Conservation (phyloP, 805 yeast species). For the Starmerella floricola region DNA sequence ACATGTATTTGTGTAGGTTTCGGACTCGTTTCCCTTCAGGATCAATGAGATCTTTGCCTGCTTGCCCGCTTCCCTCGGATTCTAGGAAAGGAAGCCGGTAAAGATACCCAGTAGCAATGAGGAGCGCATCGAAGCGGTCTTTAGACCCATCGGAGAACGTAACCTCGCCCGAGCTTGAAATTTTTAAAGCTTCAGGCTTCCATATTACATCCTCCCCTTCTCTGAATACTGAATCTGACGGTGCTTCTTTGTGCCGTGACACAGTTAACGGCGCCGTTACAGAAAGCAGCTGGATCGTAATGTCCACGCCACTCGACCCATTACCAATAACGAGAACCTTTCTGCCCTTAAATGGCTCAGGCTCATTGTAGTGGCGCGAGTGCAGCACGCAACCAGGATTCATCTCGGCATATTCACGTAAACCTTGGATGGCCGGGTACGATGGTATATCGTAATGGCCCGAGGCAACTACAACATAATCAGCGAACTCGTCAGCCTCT, state of each 20-base stretch:
- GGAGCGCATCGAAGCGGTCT: slow-evolving; percentile 40
- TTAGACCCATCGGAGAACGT: slow-evolving; percentile 39
- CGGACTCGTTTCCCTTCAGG: slow-evolving; percentile 39
- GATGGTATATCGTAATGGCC: slow-evolving; percentile 56
- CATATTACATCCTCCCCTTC: slow-evolving; percentile 33
- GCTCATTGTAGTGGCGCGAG: slow-evolving; percentile 43
- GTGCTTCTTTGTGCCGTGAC: slow-evolving; percentile 36
- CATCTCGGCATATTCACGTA: slow-evolving; percentile 34
- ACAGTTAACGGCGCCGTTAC: slow-evolving; percentile 35
- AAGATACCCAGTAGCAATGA: slow-evolving; percentile 68
- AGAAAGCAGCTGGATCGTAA: slow-evolving; percentile 48
- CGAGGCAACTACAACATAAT: slow-evolving; percentile 50
- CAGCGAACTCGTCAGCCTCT: slow-evolving; percentile 29
- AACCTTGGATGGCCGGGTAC: slow-evolving; percentile 45
- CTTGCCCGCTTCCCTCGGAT: neutral
- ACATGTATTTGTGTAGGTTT: slow-evolving; percentile 47
- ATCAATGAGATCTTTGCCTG: slow-evolving; percentile 7
- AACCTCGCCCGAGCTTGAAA: slow-evolving; percentile 32
- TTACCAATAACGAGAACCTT: slow-evolving; percentile 59
- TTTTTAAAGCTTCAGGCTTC: slow-evolving; percentile 25
- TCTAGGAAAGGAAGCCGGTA: slow-evolving; percentile 53
- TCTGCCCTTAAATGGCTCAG: slow-evolving; percentile 35
- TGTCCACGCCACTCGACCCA: slow-evolving; percentile 66
- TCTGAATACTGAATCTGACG: slow-evolving; percentile 30
- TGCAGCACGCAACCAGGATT: slow-evolving; percentile 34